Evolutionary conservation across 352 stramenopile species (phyloP).

Genomic region (Globisporangium middletonii): DNA sequence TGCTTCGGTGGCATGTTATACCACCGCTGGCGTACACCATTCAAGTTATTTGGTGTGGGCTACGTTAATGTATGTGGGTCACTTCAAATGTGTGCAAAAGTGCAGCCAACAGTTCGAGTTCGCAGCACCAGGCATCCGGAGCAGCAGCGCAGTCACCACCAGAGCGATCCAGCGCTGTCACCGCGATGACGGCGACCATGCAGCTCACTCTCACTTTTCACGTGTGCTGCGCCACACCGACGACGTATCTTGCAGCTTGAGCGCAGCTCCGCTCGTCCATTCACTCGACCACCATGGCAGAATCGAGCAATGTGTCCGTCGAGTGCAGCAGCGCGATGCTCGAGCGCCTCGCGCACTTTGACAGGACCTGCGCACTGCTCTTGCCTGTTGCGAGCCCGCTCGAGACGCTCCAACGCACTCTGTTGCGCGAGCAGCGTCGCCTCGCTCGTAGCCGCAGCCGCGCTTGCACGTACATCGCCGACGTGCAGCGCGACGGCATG

Average conservation of each 20-base stretch:
- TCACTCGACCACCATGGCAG: background rate
- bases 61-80: too few species aligned
- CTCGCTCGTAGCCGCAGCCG: background rate
- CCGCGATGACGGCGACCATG: background rate
- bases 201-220: background rate
- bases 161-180: background rate
- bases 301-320: background rate
- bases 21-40: too few species aligned
- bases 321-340: background rate
- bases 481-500: constrained; percentile 38
- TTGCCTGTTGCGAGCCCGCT: background rate
- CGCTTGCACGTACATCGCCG: constrained; percentile 17
- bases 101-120: too few species aligned
- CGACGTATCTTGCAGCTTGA: background rate
- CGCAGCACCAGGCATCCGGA: too few species aligned
- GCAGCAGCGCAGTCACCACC: too few species aligned
- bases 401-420: constrained; percentile 11
- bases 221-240: background rate
- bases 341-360: background rate
- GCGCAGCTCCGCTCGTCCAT: background rate
- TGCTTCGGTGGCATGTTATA: too few species aligned
- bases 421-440: constrained; percentile 4
- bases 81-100: too few species aligned
- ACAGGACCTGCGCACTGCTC: background rate
- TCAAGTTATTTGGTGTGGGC: too few species aligned